A percentile compares a stretch with the other conserved stretches of the same genome.
phyloP scores from a whole-genome alignment of 108 stramenopile species.

The Discostella stelligeroides region DNA sequence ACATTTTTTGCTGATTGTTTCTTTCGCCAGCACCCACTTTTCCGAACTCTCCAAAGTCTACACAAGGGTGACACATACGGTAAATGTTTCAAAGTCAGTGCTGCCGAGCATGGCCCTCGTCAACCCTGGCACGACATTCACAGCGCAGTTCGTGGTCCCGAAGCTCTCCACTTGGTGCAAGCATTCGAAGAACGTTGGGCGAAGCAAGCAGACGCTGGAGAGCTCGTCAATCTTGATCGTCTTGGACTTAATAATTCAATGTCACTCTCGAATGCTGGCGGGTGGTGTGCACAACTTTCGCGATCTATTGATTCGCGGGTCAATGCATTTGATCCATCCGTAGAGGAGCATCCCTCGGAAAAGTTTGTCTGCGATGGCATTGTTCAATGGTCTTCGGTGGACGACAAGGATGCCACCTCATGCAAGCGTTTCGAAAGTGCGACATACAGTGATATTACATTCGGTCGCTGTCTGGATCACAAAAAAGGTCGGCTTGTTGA shows the following conservation, averaged over 20 bases:
- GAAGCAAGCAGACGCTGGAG: slow-evolving; percentile 41
- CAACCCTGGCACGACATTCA: slow-evolving; percentile 67
- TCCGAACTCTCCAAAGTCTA: slow-evolving; percentile 39
- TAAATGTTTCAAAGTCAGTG: slow-evolving; percentile 38
- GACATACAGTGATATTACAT: slow-evolving; percentile 6
- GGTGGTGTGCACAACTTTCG: slow-evolving; percentile 52
- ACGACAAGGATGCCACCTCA: slow-evolving; percentile 20
- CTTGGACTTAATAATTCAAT: slow-evolving; percentile 26
- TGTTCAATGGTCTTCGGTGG: slow-evolving; percentile 19
- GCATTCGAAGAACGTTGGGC: slow-evolving; percentile 59
- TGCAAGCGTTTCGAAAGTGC: slow-evolving; percentile 36
- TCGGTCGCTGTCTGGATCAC: slow-evolving; percentile 31
- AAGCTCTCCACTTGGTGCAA: slow-evolving; percentile 45
- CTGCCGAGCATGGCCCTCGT: slow-evolving; percentile 43
- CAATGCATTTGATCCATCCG: slow-evolving; percentile 38
- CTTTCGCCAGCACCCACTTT: slow-evolving; percentile 40
- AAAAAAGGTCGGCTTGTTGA: slow-evolving; percentile 52
- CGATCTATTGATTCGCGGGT: slow-evolving; percentile 55
- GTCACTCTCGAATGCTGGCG: slow-evolving; percentile 35
- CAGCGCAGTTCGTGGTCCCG: slow-evolving; percentile 51
- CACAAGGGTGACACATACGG: slow-evolving; percentile 50
- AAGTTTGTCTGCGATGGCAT: slow-evolving; percentile 5
- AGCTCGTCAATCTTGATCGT: slow-evolving; percentile 28
- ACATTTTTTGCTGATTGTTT: background rate
- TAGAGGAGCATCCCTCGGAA: slow-evolving; percentile 9